Base-by-base conservation (phyloP, 495 filamentous ascomycete species). In the Aspergillus coremiiformis region DNA sequence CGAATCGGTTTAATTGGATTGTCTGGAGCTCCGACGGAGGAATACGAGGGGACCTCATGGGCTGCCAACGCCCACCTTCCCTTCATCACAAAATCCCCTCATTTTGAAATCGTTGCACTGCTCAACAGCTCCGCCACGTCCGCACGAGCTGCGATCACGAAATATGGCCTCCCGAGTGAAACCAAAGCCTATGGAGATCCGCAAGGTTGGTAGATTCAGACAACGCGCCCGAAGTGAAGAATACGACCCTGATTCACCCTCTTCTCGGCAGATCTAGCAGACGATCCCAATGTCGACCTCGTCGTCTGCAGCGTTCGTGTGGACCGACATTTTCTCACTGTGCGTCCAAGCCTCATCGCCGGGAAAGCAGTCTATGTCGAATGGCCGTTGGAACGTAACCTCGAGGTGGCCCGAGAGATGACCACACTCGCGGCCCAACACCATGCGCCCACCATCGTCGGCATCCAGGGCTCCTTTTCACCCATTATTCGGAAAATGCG, bases 351-450 rank as follows among this genome's bases (percentile, higher is more conserved):
- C 12, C 41, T 86, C 8, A 49, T 62, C 15, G 78, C 78, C 0
- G 78, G 79, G n/a, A 84, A 84, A 57, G 63, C 69, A 27, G 76
- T 78, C 11, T 84, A 67, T 48, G 68, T 78, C 21, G 83, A 86
- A 59, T 85, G 83, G 83, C 71, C 72, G 2, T 55, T 78, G 2
- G 70, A 56, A 0, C 48, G 57, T 39, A 70, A 67, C 42, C 23
- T 52, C 37, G 33, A 52, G 22, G 29, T 43, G 8, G 27, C 39
- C 12, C 21, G 35, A 1, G 49, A 49, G 46, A 48, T 55, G 29
- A 29, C 39, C 9, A n/a, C 52, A 0, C 39, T 45, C 21, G 46
- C 46, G 3, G 27, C 39, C 5, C 26, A 26, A 1, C 47, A 48
- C 10, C 19, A 48, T 22, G 46, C 47, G 6, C 24, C n/a, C 9